Base-by-base conservation (phyloP, 495 filamentous ascomycete species). In the Chaetomidium leptoderma region DNA sequence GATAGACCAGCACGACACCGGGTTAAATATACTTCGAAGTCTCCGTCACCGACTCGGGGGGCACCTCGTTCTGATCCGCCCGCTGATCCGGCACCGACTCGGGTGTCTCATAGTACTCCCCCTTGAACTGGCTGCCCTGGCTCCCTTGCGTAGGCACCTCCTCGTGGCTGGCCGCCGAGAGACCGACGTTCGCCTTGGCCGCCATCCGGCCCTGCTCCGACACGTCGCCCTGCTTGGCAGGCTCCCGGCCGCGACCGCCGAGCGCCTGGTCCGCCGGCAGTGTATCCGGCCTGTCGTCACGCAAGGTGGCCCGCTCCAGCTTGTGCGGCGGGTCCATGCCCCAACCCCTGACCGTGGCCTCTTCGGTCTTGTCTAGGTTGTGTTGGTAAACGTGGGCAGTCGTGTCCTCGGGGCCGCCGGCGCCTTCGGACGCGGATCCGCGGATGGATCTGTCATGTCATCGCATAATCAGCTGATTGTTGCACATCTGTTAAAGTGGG, bases 361-460 rank as follows among this genome's bases (percentile, higher is more conserved):
- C 62, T 50, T 70, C 59, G 17, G 61, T 39, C 46, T 46, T 45
- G 21, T 67, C 67, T 27, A 62, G 64, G 26, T 56, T 61, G 49
- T 71, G 67, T 21, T 64, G 63, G 52, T 63, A 65, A 29, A 67
- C 49, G 24, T 66, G 62, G 6, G 63, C 60, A 8, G 67, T 40
- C 46, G 72, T 74, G 40, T 73, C 62, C 44, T 69, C 63, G 0
- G 70, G 67, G 0, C 70, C 72, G 43, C 70, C 69, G 9, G 55
- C 30, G 35, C 70, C 69, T 48, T 72, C 67, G 58, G 67, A 73
- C 53, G 66, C 61, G 2, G 36, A 48, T 23, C 63, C 63, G 54
- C 53, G 60, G 33, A 63, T 9, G 33, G 56, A 45, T 21, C 63
- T 65, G 32, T 29, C 2, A 33, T 29, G 17, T 21, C 14, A 39